Percentiles rank a stretch among this genome's conserved stretches.
These are phyloP conservation scores for Heterobasidion irregulare DNA, from an alignment of 1,284 basidiomycete genomes.

Conservation along the genomic window DNA sequence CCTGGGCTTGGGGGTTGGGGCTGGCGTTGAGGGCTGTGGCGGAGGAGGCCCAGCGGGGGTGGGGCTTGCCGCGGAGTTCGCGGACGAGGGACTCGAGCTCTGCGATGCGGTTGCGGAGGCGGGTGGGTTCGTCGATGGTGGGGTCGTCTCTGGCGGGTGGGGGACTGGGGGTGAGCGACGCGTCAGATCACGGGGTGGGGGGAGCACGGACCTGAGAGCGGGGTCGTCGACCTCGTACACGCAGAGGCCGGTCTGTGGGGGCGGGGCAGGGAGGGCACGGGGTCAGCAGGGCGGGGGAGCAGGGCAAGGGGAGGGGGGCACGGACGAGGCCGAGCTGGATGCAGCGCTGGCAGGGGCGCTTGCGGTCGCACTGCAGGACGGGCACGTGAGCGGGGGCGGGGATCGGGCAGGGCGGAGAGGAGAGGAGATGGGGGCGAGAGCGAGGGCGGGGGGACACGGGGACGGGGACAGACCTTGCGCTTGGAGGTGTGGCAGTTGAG, in stretches of 20 bases:
- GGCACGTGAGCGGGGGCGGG: slow-evolving; percentile 35
- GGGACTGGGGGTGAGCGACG: neutral
- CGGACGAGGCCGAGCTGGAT: slow-evolving; percentile 73
- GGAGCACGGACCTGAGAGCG: slow-evolving; percentile 52
- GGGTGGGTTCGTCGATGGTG: slow-evolving; percentile 73
- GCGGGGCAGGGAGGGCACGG: slow-evolving; percentile 12
- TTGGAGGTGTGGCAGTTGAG: slow-evolving; percentile 91
- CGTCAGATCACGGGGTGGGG: neutral
- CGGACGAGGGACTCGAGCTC: slow-evolving; percentile 85
- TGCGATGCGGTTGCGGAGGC: slow-evolving; percentile 76
- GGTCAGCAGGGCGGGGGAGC: slow-evolving; percentile 1
- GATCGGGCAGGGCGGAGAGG: slow-evolving; percentile 11
- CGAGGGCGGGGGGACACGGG: slow-evolving; percentile 6
- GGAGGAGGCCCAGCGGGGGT: slow-evolving; percentile 71
- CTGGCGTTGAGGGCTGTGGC: slow-evolving; percentile 58
- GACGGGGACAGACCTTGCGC: slow-evolving; percentile 56
- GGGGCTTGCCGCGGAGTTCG: slow-evolving; percentile 75
- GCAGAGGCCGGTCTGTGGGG: slow-evolving; percentile 72
- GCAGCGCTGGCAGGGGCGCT: slow-evolving; percentile 81
- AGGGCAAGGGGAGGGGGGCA: slow-evolving; percentile 4
- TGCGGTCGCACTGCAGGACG: slow-evolving; percentile 66
- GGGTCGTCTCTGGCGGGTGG: slow-evolving; percentile 64
- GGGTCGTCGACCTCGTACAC: slow-evolving; percentile 91
- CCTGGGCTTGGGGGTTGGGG: slow-evolving; percentile 78
- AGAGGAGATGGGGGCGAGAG: no score